Base-by-base conservation (phyloP, 805 yeast species). In the Allodekkera sacchari region DNA sequence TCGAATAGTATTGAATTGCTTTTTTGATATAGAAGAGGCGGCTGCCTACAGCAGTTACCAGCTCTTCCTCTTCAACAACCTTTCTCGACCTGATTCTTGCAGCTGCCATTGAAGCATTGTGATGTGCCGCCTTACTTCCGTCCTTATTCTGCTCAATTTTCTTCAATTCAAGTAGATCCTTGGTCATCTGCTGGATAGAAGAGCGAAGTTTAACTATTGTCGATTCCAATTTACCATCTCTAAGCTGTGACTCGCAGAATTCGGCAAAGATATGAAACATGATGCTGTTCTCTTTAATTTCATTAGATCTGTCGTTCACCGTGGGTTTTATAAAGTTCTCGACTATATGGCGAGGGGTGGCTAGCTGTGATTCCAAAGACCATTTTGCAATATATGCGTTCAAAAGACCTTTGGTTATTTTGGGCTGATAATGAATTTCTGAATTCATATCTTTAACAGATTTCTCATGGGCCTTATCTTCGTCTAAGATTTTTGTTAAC, bases 281-380 rank as follows among this genome's bases (percentile, higher is more conserved):
- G 10, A 22, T 20, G n/a, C 21, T 14, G 25, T 55, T 47, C 18
- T 34, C 29, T 2, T 47, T 45, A 10, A 31, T 35, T 4, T 48
- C 46, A 4, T 36, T 17, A 5, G 43, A 41, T 2, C 47, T 29
- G 34, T 27, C 46, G 1, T 40, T 30, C 4, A 52, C 57, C n/a
- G 68, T 64, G 2, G 73, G 67, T 5, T 62, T 56, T 12, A 84
- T 74, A 45, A 78, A 79, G 5, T 64, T 59, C 1, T 57, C 53
- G 68, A 77, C 66, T 2, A 88, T 74, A 3, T 57, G 57, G 1
- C 68, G 61, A 0, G 85, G 71, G 8, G 77, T 62, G 36, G 79
- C 94, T 38, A 77, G 78, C 22, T 81, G 67, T 0, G 94, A 80
- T 28, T 66, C 71, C 0, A 83, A 66, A 22, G 74, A 56, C 96